Base-by-base conservation (phyloP, 768 basidiomycete species). In the Crassisporium funariophilum region DNA sequence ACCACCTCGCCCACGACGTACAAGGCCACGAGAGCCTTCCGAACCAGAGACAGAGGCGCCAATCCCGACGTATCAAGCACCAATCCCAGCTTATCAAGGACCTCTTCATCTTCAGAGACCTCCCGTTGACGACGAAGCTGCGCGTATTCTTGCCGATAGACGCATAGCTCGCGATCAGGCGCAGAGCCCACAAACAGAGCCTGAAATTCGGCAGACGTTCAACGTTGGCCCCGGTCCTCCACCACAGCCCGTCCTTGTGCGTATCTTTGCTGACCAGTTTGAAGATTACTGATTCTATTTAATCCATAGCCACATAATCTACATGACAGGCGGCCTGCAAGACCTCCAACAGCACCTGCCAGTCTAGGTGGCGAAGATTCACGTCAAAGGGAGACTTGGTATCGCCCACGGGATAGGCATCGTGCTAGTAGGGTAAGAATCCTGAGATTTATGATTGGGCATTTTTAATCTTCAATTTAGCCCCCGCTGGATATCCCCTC, bases 231-330 rank as follows among this genome's bases (percentile, higher is more conserved):
- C 40, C 7, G 48, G 50, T 4, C n/a, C n/a, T 5, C 63, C 60
- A 21, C 57, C 61, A 19, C 45, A 39, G 44, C 67, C 64, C 34
- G 50, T 63, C 11, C 53, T 70, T 39, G 60, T 69, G 42, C 43
- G 63, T 52, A 35, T 49, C 27, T 7, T 8, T 43, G 13, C 8
- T 35, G n/a, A 2, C 25, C 40, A 1, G 23, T 50, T 38, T 5
- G 21, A 17, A 12, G 23, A 36, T 13, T 49, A 38, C 22, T 52
- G 27, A 37, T 44, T 3, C 13, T 39, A 21, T 49, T n/a, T 36
- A 31, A n/a, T 41, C 15, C 17, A 39, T 12, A 55, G 54, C 42
- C 52, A 12, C 41, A 9, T 0, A 25, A 41, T 23, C 36, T 47
- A 19, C 36, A 54, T 42, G 45, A 16, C 11, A 36, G 24, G 3